phyloP scores from a whole-genome alignment of 805 yeast genomes.

The Nakazawaea peltata region DNA sequence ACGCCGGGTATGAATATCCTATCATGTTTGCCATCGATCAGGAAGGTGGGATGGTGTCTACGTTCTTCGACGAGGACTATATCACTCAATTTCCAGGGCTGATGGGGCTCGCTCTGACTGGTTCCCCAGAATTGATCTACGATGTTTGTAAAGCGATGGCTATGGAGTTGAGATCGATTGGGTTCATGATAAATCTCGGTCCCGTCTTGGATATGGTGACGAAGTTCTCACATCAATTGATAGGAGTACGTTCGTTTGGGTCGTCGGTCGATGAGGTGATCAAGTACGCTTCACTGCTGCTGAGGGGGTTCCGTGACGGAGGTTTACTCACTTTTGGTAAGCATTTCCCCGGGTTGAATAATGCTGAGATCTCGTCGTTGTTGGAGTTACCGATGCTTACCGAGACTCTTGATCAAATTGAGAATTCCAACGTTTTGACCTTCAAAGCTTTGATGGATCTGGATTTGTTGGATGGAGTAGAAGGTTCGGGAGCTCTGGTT shows the following conservation, averaged over 20 bases:
- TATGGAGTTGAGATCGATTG: constrained; percentile 42
- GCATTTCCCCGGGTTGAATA: constrained; percentile 63
- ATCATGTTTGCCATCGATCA: constrained; percentile 51
- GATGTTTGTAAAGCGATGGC: constrained; percentile 49
- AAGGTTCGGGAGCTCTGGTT: constrained; percentile 59
- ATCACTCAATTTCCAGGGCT: constrained; percentile 58
- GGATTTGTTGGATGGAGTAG: constrained; percentile 41
- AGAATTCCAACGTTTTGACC: constrained; percentile 41
- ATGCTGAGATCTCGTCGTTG: constrained; percentile 48
- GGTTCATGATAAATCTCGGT: constrained; percentile 47
- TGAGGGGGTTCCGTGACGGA: constrained; percentile 45
- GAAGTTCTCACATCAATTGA: constrained; percentile 44
- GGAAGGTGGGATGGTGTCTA: constrained; percentile 58
- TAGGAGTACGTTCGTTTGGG: constrained; percentile 56
- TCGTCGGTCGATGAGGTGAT: constrained; percentile 51
- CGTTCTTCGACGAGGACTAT: constrained; percentile 41
- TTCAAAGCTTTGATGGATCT: constrained; percentile 37
- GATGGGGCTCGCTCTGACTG: constrained; percentile 55
- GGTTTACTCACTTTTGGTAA: constrained; percentile 50
- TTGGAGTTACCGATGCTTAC: constrained; percentile 52
- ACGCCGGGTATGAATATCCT: constrained; percentile 43
- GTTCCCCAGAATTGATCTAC: constrained; percentile 38
- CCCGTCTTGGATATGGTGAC: constrained; percentile 58
- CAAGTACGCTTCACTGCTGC: constrained; percentile 44
- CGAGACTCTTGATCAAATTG: constrained; percentile 45